A percentile compares a stretch with the other conserved stretches of the same genome.
phyloP scores from a whole-genome alignment of 192 early-diverging fungal genomes.

The Spinellus fusiger region DNA sequence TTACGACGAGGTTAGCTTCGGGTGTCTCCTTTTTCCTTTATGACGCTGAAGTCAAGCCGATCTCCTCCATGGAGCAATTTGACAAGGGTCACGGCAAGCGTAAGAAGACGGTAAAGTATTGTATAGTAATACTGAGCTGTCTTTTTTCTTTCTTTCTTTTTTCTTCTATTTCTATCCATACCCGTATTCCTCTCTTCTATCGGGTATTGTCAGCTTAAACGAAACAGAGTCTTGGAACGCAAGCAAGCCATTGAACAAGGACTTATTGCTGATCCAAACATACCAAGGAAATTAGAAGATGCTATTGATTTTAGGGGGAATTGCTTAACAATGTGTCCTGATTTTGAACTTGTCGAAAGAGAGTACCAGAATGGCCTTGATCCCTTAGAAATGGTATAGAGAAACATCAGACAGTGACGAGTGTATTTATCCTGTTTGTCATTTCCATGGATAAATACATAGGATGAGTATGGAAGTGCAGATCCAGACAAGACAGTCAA shows the following conservation, averaged over 20 bases:
- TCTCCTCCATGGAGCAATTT: not conserved
- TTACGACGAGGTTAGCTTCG: constrained; percentile 11
- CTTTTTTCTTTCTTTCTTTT: not conserved
- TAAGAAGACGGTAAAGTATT: constrained; percentile 1
- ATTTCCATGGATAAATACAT: not conserved
- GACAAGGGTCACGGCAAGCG: not conserved
- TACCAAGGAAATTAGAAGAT: constrained; percentile 49
- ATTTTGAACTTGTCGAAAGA: constrained; percentile 81
- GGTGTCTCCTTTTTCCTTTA: not conserved
- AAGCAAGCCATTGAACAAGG: constrained; percentile 56
- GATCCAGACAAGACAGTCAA: constrained; percentile 74
- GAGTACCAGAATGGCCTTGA: constrained; percentile 70
- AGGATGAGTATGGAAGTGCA: constrained; percentile 15
- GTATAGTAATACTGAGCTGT: not conserved
- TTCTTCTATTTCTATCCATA: not conserved
- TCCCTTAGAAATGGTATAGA: constrained; percentile 71
- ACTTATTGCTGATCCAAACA: constrained; percentile 51
- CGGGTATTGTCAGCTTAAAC: constrained; percentile 48
- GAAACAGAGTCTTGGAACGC: constrained; percentile 52
- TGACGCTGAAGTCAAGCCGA: constrained; percentile 1
- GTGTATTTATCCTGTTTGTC: not conserved
- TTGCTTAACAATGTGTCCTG: constrained; percentile 85
- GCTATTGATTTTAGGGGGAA: constrained; percentile 71
- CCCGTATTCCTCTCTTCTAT: not conserved
- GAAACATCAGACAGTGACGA: not conserved